Percentiles rank a stretch among this genome's conserved stretches.
Evolutionary conservation across 1,284 basidiomycete genomes (phyloP).

Genomic region (Ceratobasidium theobromae): DNA sequence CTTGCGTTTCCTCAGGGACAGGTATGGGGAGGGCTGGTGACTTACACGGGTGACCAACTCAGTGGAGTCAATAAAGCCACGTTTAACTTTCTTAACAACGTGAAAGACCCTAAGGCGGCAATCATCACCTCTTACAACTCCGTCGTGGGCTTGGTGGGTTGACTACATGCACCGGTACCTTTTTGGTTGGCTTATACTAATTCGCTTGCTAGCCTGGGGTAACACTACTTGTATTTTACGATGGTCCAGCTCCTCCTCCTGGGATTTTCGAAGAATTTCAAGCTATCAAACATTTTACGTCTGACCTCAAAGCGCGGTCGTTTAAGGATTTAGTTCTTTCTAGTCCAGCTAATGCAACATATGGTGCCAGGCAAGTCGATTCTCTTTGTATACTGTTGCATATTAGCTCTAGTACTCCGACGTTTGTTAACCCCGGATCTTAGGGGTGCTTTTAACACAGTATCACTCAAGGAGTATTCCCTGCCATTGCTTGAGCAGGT

Average conservation of each 20-base stretch:
- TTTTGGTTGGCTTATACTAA: not conserved
- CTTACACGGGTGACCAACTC: constrained; percentile 46
- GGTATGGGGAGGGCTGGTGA: constrained; percentile 63
- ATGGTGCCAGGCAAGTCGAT: constrained; percentile 46
- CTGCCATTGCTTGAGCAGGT: constrained; percentile 50
- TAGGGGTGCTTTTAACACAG: constrained; percentile 54
- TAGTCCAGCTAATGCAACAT: constrained; percentile 47
- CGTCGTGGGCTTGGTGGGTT: constrained; percentile 17
- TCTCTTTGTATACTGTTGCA: not conserved
- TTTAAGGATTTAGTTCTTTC: constrained; percentile 49
- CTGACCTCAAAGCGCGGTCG: constrained; percentile 47
- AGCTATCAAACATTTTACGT: constrained; percentile 45
- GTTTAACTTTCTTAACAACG: constrained; percentile 51
- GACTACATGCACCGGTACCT: not conserved
- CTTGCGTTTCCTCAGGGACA: constrained; percentile 55
- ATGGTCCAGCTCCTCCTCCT: constrained; percentile 51
- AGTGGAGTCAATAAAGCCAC: constrained; percentile 50
- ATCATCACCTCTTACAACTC: constrained; percentile 52
- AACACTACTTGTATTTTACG: constrained; percentile 53
- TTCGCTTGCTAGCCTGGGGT: constrained; percentile 43
- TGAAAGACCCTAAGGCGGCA: constrained; percentile 60
- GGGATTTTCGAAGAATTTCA: constrained; percentile 56
- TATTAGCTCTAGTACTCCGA: not conserved
- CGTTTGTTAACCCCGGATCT: not conserved
- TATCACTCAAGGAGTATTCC: constrained; percentile 49